A percentile compares a stretch with the other conserved stretches of the same genome.
Evolutionary conservation across 1,284 basidiomycete species (phyloP).

Genomic region (Gomphus bonarii): DNA sequence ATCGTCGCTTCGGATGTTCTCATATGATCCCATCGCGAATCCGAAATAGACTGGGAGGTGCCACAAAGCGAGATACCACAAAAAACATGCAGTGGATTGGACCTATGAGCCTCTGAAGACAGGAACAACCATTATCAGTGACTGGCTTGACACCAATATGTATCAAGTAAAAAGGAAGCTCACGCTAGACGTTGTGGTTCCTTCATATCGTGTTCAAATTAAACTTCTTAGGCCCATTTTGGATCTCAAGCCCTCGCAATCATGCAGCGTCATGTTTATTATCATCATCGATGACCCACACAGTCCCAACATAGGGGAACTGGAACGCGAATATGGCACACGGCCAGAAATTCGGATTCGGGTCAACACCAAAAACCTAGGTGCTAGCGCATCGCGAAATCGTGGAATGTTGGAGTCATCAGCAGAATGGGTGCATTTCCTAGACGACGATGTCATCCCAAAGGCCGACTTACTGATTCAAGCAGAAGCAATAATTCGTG

Average conservation of each 20-base stretch:
- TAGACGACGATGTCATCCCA: conserved; percentile 48
- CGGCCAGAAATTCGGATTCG: conserved; percentile 39
- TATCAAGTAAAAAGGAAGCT: conserved; percentile 25
- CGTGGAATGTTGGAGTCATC: conserved; percentile 36
- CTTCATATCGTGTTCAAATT: conserved; percentile 44
- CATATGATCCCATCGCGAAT: conserved; percentile 33
- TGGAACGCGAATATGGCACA: conserved; percentile 26
- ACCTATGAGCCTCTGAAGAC: conserved; percentile 35
- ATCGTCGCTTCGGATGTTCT: conserved; percentile 44
- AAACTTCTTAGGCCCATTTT: conserved; percentile 34
- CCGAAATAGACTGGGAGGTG: conserved; percentile 37
- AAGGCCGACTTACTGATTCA: conserved; percentile 33
- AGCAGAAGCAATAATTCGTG: conserved; percentile 36
- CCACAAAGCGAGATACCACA: conserved; percentile 35
- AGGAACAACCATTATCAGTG: conserved; percentile 27
- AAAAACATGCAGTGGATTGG: conserved; percentile 35
- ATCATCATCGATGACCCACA: conserved; percentile 46
- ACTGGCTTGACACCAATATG: conserved; percentile 25
- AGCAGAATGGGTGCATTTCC: conserved; percentile 39
- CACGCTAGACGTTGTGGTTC: conserved; percentile 44
- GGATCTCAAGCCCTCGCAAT: conserved; percentile 28
- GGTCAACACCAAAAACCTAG: conserved; percentile 31
- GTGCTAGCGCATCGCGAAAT: conserved; percentile 41
- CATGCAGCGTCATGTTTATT: conserved; percentile 41
- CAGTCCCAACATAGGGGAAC: conserved; percentile 27